Evolutionary conservation across 2,329 filamentous ascomycete genomes (phyloP).

Genomic region (Arthrinium phaeospermum): DNA sequence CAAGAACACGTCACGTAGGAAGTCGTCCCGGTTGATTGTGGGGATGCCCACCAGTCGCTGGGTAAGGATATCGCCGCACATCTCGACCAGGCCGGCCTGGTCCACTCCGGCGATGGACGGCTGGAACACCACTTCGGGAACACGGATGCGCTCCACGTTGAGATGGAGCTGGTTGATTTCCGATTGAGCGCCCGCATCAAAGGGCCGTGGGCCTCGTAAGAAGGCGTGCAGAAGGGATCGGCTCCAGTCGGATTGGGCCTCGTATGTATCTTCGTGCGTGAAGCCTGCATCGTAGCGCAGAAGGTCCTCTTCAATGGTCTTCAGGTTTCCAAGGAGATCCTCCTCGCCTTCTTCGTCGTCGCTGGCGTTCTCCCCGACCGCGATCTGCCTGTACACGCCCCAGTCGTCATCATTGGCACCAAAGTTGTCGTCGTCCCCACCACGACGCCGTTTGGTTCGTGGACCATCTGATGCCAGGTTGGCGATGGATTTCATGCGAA

Average conservation of each 20-base stretch:
- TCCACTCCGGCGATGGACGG: constrained; percentile 90
- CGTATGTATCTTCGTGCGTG: constrained; percentile 88
- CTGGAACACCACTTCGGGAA: constrained; percentile 92
- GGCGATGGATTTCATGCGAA: constrained; percentile 97
- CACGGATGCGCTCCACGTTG: constrained; percentile 94
- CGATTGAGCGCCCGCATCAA: constrained; percentile 78
- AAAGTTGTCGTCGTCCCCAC: constrained; percentile 93
- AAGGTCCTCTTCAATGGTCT: constrained; percentile 81
- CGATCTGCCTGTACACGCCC: constrained; percentile 94
- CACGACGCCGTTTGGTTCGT: constrained; percentile 80
- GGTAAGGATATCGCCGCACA: constrained; percentile 85
- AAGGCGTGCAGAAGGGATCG: constrained; percentile 92
- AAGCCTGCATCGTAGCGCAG: constrained; percentile 87
- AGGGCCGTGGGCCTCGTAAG: constrained; percentile 84
- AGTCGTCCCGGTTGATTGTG: constrained; percentile 62
- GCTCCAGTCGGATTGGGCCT: constrained; percentile 94
- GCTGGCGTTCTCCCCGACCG: constrained; percentile 76
- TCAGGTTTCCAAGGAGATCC: constrained; percentile 76
- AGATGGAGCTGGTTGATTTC: constrained; percentile 89
- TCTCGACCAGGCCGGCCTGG: constrained; percentile 92
- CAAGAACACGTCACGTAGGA: constrained; percentile 87
- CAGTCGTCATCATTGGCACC: constrained; percentile 97
- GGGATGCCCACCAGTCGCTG: constrained; percentile 71
- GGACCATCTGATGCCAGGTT: constrained; percentile 92
- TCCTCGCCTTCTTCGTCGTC: constrained; percentile 94